Percentiles rank a stretch among this genome's conserved stretches.
Evolutionary conservation across 129 eudicot genomes (phyloP).

Genomic region (Dittrichia graveolens): DNA sequence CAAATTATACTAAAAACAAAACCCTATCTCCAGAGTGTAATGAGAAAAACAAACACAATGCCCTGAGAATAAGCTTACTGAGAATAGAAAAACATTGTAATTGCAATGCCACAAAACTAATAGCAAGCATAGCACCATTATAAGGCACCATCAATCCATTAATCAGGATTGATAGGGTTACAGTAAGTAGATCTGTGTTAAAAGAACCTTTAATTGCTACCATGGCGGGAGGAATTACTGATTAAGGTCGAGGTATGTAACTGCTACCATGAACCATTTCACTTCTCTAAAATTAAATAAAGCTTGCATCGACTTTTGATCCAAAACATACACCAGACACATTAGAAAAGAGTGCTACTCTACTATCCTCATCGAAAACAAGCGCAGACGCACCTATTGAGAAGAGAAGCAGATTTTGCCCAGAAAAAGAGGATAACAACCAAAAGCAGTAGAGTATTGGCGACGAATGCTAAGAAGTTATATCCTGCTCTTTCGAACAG

Average conservation of each 20-base stretch:
- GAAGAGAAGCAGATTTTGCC: constrained; percentile 93
- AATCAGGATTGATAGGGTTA: too few relatives aligned
- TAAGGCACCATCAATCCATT: too few relatives aligned
- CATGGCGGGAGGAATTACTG: too few relatives aligned
- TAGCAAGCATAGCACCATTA: neutral
- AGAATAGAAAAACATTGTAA: too few relatives aligned
- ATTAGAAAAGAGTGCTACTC: neutral
- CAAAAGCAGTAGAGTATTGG: constrained; percentile 66
- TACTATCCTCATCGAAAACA: too few relatives aligned
- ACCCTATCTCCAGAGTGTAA: too few relatives aligned
- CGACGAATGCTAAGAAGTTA: constrained; percentile 51
- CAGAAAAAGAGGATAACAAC: constrained; percentile 80
- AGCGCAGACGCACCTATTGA: constrained; percentile 79
- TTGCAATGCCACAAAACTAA: neutral
- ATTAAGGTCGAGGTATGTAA: too few relatives aligned
- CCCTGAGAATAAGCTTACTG: too few relatives aligned
- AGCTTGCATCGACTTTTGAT: constrained; percentile 9
- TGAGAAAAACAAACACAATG: too few relatives aligned
- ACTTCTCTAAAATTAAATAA: neutral
- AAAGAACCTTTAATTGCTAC: too few relatives aligned
- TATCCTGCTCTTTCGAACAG: constrained; percentile 75
- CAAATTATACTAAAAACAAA: neutral
- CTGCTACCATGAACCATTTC: too few relatives aligned
- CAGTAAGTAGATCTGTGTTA: too few relatives aligned
- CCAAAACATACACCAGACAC: neutral